Evolutionary conservation across 1,139 yeast species (phyloP).

Genomic region (Kluyveromyces sp.): DNA sequence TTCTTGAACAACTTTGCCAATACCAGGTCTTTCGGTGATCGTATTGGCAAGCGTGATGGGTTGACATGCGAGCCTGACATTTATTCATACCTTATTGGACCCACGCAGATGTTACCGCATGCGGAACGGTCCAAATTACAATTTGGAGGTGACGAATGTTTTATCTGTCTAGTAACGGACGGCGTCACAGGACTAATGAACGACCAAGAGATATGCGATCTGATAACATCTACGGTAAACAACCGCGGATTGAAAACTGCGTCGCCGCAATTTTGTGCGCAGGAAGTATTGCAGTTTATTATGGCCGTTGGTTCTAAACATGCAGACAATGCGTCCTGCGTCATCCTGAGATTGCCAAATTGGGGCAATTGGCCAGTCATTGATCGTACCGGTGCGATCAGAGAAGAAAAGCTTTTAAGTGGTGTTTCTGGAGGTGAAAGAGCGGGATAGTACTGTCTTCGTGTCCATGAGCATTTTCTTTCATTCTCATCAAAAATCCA

Average conservation of each 20-base stretch:
- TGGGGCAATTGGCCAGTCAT: slow-evolving; percentile 90
- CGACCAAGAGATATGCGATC: slow-evolving; percentile 88
- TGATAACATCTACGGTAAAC: slow-evolving; percentile 66
- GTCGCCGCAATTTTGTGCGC: slow-evolving; percentile 79
- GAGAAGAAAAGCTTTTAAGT: slow-evolving; percentile 66
- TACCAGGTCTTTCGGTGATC: slow-evolving; percentile 90
- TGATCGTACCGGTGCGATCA: slow-evolving; percentile 74
- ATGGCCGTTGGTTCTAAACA: slow-evolving; percentile 70
- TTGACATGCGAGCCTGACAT: slow-evolving; percentile 91
- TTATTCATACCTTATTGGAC: slow-evolving; percentile 41
- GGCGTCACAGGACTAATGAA: slow-evolving; percentile 76
- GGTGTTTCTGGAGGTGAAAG: slow-evolving; percentile 39
- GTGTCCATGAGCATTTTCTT: too few relatives aligned
- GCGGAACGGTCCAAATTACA: slow-evolving; percentile 35
- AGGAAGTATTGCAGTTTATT: slow-evolving; percentile 75
- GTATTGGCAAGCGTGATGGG: slow-evolving; percentile 72
- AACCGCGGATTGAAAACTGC: slow-evolving; percentile 62
- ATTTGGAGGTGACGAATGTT: slow-evolving; percentile 73
- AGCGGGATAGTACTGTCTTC: too few relatives aligned
- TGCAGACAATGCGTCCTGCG: slow-evolving; percentile 89
- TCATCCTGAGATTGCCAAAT: slow-evolving; percentile 71
- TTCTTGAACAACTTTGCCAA: slow-evolving; percentile 74
- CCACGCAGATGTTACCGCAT: slow-evolving; percentile 31
- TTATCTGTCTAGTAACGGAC: slow-evolving; percentile 71
- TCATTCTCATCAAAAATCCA: too few relatives aligned